Conservation (phyloP, 2,329 filamentous ascomycete genomes). For the Exophiala oligosperma region DNA sequence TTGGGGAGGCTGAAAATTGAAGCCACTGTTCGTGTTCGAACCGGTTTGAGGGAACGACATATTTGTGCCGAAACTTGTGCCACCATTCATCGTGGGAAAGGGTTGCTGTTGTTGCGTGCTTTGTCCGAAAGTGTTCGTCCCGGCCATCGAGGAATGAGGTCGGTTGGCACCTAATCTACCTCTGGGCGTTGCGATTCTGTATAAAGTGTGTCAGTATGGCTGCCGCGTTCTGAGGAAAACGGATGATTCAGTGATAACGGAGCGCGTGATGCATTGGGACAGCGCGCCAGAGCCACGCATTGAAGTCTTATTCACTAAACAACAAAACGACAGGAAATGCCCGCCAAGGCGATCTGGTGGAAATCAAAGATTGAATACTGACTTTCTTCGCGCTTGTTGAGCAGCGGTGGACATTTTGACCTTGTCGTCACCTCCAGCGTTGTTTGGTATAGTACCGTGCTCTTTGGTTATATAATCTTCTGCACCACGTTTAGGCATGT, state of each 20-base stretch:
- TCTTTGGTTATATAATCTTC: slow-evolving; percentile 28
- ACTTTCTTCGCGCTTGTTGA: slow-evolving; percentile 57
- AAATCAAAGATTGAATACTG: slow-evolving; percentile 36
- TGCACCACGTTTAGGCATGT: slow-evolving; percentile 26
- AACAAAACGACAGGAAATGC: too few relatives aligned
- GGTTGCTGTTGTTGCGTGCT: slow-evolving; percentile 15
- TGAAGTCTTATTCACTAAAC: not conserved
- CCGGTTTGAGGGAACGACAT: slow-evolving; percentile 18
- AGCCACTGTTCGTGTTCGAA: slow-evolving; percentile 13
- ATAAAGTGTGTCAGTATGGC: not conserved
- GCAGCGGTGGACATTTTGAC: slow-evolving; percentile 55
- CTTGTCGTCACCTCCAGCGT: slow-evolving; percentile 35
- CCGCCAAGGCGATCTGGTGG: not conserved
- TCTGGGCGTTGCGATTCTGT: slow-evolving; percentile 23
- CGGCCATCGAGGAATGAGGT: slow-evolving; percentile 12
- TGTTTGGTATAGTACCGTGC: slow-evolving; percentile 24
- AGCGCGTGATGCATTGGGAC: not conserved
- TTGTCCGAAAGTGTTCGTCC: slow-evolving; percentile 16
- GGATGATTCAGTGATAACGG: not conserved
- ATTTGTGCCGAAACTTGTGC: slow-evolving; percentile 17
- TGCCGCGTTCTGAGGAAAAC: not conserved
- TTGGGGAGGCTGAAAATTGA: slow-evolving; percentile 25
- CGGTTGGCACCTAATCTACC: slow-evolving; percentile 19
- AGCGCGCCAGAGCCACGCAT: slow-evolving; percentile 1
- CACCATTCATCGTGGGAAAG: slow-evolving; percentile 16